Evolutionary conservation across 2,329 filamentous ascomycete species (phyloP).

Genomic region (Monosporascus sp.): DNA sequence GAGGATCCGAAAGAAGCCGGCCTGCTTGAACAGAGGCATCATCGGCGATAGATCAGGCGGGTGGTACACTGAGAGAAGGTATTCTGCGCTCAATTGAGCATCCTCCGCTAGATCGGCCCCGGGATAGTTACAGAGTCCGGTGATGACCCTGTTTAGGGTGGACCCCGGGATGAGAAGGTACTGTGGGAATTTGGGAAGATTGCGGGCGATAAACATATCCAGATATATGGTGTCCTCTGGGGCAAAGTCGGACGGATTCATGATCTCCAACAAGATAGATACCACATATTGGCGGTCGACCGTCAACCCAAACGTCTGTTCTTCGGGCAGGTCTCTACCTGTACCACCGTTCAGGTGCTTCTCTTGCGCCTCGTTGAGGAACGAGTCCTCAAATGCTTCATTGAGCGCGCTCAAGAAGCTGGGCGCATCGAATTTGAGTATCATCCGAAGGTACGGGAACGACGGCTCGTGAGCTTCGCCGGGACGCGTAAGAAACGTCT

Average conservation of each 20-base stretch:
- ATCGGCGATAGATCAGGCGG: conserved; percentile 74
- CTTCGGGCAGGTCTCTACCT: conserved; percentile 51
- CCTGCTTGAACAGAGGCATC: conserved; percentile 71
- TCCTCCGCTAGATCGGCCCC: conserved; percentile 79
- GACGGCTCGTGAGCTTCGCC: conserved; percentile 58
- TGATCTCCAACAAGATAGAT: conserved; percentile 84
- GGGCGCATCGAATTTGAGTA: conserved; percentile 82
- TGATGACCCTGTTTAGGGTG: conserved; percentile 73
- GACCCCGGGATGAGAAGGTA: conserved; percentile 88
- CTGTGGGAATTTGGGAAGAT: conserved; percentile 92
- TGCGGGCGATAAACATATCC: conserved; percentile 97
- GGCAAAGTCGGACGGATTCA: conserved; percentile 72
- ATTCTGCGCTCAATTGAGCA: conserved; percentile 94
- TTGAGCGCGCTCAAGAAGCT: conserved; percentile 95
- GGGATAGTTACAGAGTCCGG: conserved; percentile 80
- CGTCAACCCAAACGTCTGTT: conserved; percentile 62
- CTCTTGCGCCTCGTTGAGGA: conserved; percentile 76
- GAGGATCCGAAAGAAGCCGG: conserved; percentile 83
- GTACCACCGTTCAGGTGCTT: conserved; percentile 50
- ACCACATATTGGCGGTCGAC: conserved; percentile 91
- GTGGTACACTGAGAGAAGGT: conserved; percentile 87
- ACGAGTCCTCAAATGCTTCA: conserved; percentile 93
- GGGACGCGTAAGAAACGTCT: conserved; percentile 57
- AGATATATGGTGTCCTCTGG: conserved; percentile 84
- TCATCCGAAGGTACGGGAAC: conserved; percentile 78